Evolutionary conservation across 2,329 filamentous ascomycete species (phyloP), one percentile per base, ranked within the genome.

Genomic region (Chaetomiaceae sp.): DNA sequence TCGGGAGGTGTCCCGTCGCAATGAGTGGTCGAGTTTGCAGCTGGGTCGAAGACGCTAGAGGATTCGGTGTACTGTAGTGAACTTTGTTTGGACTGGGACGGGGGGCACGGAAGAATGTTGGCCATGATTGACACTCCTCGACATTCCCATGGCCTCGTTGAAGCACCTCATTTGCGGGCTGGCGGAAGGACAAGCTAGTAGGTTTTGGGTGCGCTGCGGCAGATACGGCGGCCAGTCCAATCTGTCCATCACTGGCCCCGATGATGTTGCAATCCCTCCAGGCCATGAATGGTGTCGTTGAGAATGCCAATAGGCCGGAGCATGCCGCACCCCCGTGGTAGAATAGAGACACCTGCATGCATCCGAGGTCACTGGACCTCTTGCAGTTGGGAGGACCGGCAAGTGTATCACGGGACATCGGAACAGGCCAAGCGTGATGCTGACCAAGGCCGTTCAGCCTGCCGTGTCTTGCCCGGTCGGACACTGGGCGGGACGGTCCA

Each of bases 401-500:
- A 33, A 4, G 14, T 33, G 18, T 41, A 23, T 36, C 36, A 36
- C 37, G 29, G n/a, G 37, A 11, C 5, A 23, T 30, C 2, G 4
- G 20, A 25, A 42, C 9, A 9, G 5, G 5, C 25, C 25, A 5
- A 27, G 9, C 5, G 25, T 27, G 9, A n/a, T n/a, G n/a, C n/a
- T n/a, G n/a, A n/a, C n/a, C n/a, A n/a, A n/a, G n/a, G n/a, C n/a
- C n/a, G n/a, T n/a, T 51, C 41, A 40, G 38, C 13, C 5, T 48
- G 40, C 45, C 33, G 38, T 33, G 33, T 23, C 14, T 14, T 6
- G 20, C 11, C 11, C 21, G 33, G 29, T 20, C 51, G 46, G 51
- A 36, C 34, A 50, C 51, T 46, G 51, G 46, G 40, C 51, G 46
- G 51, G 34, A 36, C 41, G 46, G 51, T 33, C 51, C 34, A 41